Base-by-base conservation (phyloP, 768 basidiomycete species). In the Gelatoporia subvermispora region DNA sequence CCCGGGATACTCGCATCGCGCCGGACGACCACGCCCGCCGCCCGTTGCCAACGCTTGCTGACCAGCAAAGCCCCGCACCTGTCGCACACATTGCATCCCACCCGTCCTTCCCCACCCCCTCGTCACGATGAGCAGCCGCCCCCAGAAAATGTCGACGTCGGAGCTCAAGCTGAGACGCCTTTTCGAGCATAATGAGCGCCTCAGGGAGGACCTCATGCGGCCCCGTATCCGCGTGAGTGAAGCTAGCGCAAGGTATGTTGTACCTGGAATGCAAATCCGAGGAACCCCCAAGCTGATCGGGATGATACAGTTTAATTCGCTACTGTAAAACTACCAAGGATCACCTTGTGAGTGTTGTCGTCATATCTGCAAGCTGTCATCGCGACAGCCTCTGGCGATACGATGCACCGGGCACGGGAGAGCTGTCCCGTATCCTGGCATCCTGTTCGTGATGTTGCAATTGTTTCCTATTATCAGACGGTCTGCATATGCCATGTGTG, bases 131-230 rank as follows among this genome's bases (percentile, higher is more conserved):
- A 61, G 58, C 58, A 48, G 52, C 51, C 63, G 63, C 31, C 53
- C 53, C 15, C 58, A 57, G 75, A 84, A 62, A 78, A 82, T 83
- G 61, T 82, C 83, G 57, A 85, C 86, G 84, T 82, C 83, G 41
- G 87, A 89, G 71, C 75, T 89, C 66, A 88, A 86, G 72, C 80
- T 88, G 48, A 76, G 87, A n/a, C 74, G 87, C 48, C 70, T 89
- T 47, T 71, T 79, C 28, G 87, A 89, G 64, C 87, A 89, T 63
- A 89, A 88, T 60, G 75, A 79, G 54, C 71, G 87, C 20, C 66
- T 89, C 45, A 69, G 77, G 52, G 87, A 89, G 60, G 88, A 89
- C 60, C 69, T 89, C 31, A 77, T 79, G 15, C 69, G 88, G 48
- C 86, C 85, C 11, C 69, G 87, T 51, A 77, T 86, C 54, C 74